Percentiles rank a stretch among this genome's conserved stretches.
Conservation (phyloP, 371 early-diverging fungal species). For the Mortierella sp. region DNA sequence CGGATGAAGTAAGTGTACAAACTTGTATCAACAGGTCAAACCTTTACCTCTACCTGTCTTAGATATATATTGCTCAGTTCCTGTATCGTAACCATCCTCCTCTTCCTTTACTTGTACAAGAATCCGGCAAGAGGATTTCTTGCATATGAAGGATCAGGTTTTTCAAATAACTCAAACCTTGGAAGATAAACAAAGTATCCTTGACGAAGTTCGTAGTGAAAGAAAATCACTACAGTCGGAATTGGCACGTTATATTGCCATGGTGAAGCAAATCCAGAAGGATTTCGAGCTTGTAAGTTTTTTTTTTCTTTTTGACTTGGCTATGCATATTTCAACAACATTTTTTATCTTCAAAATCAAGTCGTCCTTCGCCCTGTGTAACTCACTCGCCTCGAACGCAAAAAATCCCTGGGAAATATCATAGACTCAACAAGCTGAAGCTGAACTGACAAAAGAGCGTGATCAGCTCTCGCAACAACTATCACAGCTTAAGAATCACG, state of each 20-base stretch:
- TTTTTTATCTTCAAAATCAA: neutral
- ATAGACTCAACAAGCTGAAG: constrained; percentile 40
- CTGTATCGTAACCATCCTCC: neutral
- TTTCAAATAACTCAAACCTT: constrained; percentile 30
- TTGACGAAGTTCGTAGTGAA: constrained; percentile 40
- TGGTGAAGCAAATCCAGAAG: constrained; percentile 48
- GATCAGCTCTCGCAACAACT: constrained; percentile 46
- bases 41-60: too few relatives aligned
- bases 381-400: neutral
- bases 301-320: too few relatives aligned
- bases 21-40: neutral
- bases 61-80: too few relatives aligned
- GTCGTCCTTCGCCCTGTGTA: neutral
- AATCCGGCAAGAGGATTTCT: constrained; percentile 43
- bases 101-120: constrained; percentile 8
- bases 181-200: constrained; percentile 39
- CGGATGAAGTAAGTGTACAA: constrained; percentile 26
- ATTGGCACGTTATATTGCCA: constrained; percentile 28
- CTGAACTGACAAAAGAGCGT: constrained; percentile 37
- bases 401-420: neutral
- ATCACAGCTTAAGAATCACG: constrained; percentile 36
- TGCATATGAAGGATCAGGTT: constrained; percentile 44
- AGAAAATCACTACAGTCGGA: constrained; percentile 40
- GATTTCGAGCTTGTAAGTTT: constrained; percentile 43
- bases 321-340: too few relatives aligned